Evolutionary conservation across 805 yeast genomes (phyloP), one percentile per base, ranked within the genome.

Genomic region (Candida nonsorbophila): DNA sequence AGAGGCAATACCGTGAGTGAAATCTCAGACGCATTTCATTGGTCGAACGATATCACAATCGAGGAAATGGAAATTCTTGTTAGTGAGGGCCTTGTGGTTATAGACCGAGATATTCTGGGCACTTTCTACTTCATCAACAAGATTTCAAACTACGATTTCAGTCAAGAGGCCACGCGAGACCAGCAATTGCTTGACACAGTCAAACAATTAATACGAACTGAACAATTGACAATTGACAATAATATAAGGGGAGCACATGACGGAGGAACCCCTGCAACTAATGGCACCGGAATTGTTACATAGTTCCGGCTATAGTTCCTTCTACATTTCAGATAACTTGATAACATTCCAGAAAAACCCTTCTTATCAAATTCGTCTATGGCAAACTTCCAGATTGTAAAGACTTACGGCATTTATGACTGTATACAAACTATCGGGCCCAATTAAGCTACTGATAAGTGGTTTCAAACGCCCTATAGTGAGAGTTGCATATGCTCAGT

Each of bases 31-130:
- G 47, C 61, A 27, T 76, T 78, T 37, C 69, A 71, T 29, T 82
- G 88, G 84, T 75, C 86, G 12, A 57, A 78, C 21, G 71, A 73
- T 15, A 74, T 84, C 9, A 68, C 86, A 6, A 59, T 57, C 7
- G 90, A 83, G 45, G 81, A 83, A 34, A 51, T 84, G 7, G 72
- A 73, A 32, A 57, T 65, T 32, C 76, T 81, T 12, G 68, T 83
- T n/a, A 65, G 60, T 2, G 47, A 54, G 2, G 87, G 85, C 4
- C 50, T 56, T 2, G 45, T 84, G 3, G 74, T 81, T 12, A 62
- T 83, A 4, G 95, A 84, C 54, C 77, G 77, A 42, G 77, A 77
- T 40, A 60, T 79, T 1, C 68, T 76, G 27, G 94, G 92, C 0
- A 67, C 76, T 3, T 68, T 71, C 28, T 84, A 76, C 51, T 83